Evolutionary conservation across 768 basidiomycete genomes (phyloP), one percentile per base, ranked within the genome.

Genomic region (Lanmaoa pseudosensibilis): DNA sequence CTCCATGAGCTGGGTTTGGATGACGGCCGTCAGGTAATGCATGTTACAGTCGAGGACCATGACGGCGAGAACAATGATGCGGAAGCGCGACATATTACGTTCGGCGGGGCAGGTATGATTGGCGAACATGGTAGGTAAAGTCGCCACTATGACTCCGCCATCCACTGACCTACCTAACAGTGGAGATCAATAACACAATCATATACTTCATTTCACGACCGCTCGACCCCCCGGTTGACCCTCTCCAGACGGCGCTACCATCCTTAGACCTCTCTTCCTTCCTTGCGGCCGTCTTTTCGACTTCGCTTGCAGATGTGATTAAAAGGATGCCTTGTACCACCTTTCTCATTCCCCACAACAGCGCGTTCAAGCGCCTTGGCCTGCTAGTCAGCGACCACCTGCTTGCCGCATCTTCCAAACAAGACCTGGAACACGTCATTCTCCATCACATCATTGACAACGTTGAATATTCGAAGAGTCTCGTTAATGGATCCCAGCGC

Each of bases 201-300:
- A 87, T 99, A 58, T 99, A 98, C 74, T 88, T 98, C 63, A 74
- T 98, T 44, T 89, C 94, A 4, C 82, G 85, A 27, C 87, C 94
- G 1, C 78, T 98, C 46, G 77, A 84, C 3, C 94, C 93, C 16
- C 97, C 97, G 0, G 77, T 80, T 2, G 90, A 94, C 68, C 82
- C 87, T 15, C 76, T 98, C 40, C 83, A 88, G 68, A 87, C 90
- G 7, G 87, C 92, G 15, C 77, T 95, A 16, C 89, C 93, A 3
- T 76, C 82, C 52, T 80, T 97, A n/a, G 86, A 93, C 39, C 80
- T 94, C 18, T 98, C 96, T 3, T 84, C 87, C 19, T 99, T 95
- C 74, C 82, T 98, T 46, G 94, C 94, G 0, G 87, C 93, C 8
- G 77, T 94, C 27, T 94, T 93, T 70, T 92, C 96, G 2, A 88